Conservation (phyloP, 2,329 filamentous ascomycete genomes). For the Gliomastix tumulicola region DNA sequence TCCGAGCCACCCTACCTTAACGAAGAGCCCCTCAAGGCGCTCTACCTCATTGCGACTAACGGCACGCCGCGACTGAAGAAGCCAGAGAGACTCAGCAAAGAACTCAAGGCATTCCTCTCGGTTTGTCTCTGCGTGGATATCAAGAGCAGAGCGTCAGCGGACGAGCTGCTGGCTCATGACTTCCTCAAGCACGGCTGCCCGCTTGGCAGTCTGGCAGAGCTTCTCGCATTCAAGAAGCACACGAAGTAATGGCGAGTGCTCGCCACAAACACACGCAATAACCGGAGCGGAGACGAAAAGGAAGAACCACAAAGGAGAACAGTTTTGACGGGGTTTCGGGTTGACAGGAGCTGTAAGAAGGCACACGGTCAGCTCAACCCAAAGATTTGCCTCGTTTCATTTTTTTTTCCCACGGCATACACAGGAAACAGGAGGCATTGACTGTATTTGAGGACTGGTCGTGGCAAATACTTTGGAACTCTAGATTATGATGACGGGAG, state of each 20-base stretch:
- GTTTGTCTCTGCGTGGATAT: constrained; percentile 97
- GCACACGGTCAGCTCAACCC: no score
- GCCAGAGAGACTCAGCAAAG: constrained; percentile 94
- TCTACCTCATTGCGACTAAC: constrained; percentile 97
- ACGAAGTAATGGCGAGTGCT: constrained; percentile 53
- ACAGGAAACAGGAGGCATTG: no score
- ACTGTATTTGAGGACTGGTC: no score
- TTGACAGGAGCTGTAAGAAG: not conserved
- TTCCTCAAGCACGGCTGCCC: constrained; percentile 91
- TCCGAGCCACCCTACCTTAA: constrained; percentile 97
- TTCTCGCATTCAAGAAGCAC: constrained; percentile 81
- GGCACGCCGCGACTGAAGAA: constrained; percentile 96
- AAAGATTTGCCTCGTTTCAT: no score
- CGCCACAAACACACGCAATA: no score
- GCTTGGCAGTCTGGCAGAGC: constrained; percentile 72
- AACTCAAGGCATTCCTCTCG: constrained; percentile 93
- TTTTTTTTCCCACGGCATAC: no score
- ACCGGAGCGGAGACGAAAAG: not conserved
- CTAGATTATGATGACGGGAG: no score
- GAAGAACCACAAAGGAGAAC: not conserved
- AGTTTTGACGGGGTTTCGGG: no score
- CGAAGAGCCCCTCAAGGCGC: constrained; percentile 92
- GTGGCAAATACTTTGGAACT: no score
- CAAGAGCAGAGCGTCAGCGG: constrained; percentile 84
- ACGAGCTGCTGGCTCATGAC: constrained; percentile 84